These are phyloP conservation scores for Amborella trichopoda DNA, from an alignment of 164 flowering plant species.

Conservation along the genomic window DNA sequence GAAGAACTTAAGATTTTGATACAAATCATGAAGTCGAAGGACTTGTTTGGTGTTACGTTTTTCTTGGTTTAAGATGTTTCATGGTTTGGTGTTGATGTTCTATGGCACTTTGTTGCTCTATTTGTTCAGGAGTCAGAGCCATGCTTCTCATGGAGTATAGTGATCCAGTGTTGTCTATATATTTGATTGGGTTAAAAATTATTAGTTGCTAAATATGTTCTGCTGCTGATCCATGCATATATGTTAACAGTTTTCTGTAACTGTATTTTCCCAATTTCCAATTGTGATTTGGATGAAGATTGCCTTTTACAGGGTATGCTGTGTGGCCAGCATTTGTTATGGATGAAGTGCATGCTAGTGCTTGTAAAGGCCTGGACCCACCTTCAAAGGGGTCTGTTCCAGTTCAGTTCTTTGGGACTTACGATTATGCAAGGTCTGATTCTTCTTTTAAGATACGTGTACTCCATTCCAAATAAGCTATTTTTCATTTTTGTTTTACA, in stretches of 20 bases:
- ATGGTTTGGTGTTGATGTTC: too few species aligned
- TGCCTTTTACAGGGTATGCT: slow-evolving; percentile 64
- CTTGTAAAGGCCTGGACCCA: slow-evolving; percentile 31
- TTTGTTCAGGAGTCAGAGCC: too few species aligned
- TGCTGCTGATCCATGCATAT: neutral
- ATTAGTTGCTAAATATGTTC: neutral
- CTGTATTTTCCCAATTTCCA: neutral
- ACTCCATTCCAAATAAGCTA: too few species aligned
- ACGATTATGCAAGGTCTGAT: slow-evolving; percentile 91
- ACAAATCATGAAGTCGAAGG: too few species aligned
- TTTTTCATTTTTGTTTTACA: too few species aligned
- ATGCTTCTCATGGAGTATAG: neutral
- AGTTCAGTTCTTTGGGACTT: slow-evolving; percentile 96
- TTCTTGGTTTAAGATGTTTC: too few species aligned
- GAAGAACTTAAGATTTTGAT: too few species aligned
- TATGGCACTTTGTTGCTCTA: too few species aligned
- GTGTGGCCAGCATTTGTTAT: slow-evolving; percentile 91
- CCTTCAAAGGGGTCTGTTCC: slow-evolving; percentile 42
- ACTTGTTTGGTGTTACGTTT: too few species aligned
- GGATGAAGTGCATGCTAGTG: slow-evolving; percentile 47
- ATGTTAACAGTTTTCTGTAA: neutral
- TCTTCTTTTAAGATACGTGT: neutral
- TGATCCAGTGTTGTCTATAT: neutral
- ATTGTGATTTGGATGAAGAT: neutral
- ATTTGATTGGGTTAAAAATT: neutral